Percentiles rank a stretch among this genome's conserved stretches.
phyloP scores from a whole-genome alignment of 1,284 basidiomycete species.

The Porodaedalea pini region DNA sequence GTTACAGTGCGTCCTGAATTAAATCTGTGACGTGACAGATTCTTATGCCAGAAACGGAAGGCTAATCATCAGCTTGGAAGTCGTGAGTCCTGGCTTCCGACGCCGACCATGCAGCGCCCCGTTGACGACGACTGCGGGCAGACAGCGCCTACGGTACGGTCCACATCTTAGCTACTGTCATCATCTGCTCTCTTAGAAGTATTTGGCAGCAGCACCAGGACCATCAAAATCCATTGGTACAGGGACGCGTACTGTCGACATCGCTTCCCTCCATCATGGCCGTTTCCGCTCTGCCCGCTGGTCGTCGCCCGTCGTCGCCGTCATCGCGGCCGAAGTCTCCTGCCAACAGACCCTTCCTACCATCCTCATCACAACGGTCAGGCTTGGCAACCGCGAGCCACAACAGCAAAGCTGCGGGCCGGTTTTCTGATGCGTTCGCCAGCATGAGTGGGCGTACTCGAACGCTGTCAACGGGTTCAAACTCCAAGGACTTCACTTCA shows the following conservation, averaged over 20 bases:
- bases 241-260: constrained; percentile 8
- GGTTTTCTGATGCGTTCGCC: constrained; percentile 19
- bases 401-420: constrained; percentile 10
- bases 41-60: no score
- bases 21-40: no score
- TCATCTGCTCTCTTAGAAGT: background rate
- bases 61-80: no score
- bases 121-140: constrained; percentile 10
- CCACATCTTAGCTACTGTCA: background rate
- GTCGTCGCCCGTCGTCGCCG: constrained; percentile 15
- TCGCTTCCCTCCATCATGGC: constrained; percentile 7
- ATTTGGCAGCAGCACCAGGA: background rate
- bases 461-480: constrained; percentile 11
- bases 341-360: constrained; percentile 6
- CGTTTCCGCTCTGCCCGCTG: constrained; percentile 9
- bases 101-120: constrained; percentile 11
- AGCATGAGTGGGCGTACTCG: constrained; percentile 15
- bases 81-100: background rate
- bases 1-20: no score
- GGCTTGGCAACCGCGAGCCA: constrained; percentile 12
- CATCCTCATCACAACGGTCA: constrained; percentile 16
- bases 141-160: constrained; percentile 9
- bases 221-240: constrained; percentile 2
- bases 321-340: constrained; percentile 10
- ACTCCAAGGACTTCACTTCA: background rate